Conservation (phyloP, 768 basidiomycete genomes). For the Pleurotus pulmonarius region DNA sequence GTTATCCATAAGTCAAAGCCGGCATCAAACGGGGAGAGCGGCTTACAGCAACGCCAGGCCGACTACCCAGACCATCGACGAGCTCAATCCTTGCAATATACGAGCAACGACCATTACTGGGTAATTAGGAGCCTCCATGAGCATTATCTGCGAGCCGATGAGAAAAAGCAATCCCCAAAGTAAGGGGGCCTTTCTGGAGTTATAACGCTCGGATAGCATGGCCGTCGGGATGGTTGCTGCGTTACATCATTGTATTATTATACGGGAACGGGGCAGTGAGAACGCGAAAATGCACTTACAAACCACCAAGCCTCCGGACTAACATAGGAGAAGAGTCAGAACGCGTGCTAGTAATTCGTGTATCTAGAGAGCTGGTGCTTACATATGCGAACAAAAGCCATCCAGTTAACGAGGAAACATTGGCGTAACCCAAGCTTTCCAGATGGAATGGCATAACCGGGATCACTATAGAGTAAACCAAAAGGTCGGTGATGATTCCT, state of each 20-base stretch:
- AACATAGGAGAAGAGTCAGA: background rate
- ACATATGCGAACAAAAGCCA: slow-evolving; percentile 63
- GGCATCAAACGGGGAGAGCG: background rate
- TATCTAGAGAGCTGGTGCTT: slow-evolving; percentile 15
- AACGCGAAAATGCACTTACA: slow-evolving; percentile 28
- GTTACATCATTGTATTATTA: background rate
- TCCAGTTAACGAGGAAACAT: slow-evolving; percentile 48
- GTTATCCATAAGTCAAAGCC: background rate
- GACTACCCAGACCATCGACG: slow-evolving; percentile 61
- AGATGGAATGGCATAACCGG: slow-evolving; percentile 66
- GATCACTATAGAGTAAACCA: slow-evolving; percentile 59
- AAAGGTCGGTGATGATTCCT: slow-evolving; percentile 47
- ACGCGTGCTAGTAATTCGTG: no score
- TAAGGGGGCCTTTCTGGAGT: slow-evolving; percentile 44
- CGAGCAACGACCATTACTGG: slow-evolving; percentile 57
- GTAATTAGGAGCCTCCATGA: slow-evolving; percentile 61
- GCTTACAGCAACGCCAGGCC: slow-evolving; percentile 56
- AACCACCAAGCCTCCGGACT: slow-evolving; percentile 54
- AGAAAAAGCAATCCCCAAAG: slow-evolving; percentile 47
- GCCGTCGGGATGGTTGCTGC: slow-evolving; percentile 58
- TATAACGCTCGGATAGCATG: slow-evolving; percentile 47
- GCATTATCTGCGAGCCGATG: slow-evolving; percentile 51
- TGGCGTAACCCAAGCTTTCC: slow-evolving; percentile 38
- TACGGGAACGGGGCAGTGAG: background rate
- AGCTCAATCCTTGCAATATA: slow-evolving; percentile 55